Percentiles rank a stretch among this genome's conserved stretches.
Conservation (phyloP, 805 yeast species). For the Phaffomyces thermotolerans region DNA sequence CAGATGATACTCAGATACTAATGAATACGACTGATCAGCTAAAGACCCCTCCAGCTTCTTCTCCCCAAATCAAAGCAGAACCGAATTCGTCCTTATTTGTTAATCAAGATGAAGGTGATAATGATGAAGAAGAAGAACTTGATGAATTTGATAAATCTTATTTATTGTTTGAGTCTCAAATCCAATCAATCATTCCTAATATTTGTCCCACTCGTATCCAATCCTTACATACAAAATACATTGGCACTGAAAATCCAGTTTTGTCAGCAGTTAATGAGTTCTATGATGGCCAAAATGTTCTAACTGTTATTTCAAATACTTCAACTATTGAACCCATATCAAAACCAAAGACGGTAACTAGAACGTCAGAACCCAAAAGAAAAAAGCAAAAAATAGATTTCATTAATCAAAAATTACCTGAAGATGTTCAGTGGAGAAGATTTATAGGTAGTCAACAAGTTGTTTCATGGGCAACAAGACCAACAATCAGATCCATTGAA, state of each 20-base stretch:
- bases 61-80: no score
- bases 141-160: conserved; percentile 14
- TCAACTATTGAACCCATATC: not conserved
- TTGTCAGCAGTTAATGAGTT: conserved; percentile 34
- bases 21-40: no score
- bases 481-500: conserved; percentile 40
- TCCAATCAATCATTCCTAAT: conserved; percentile 30
- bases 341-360: not conserved
- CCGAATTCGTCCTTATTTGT: no score
- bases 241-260: conserved; percentile 23
- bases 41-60: no score
- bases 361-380: not conserved
- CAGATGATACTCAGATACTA: conserved; percentile 1
- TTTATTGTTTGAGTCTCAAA: conserved; percentile 24
- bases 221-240: conserved; percentile 24
- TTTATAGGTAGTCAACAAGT: conserved; percentile 56
- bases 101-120: not conserved
- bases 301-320: not conserved
- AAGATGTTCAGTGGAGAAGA: conserved; percentile 28
- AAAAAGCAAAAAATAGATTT: not conserved
- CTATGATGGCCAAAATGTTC: conserved; percentile 23
- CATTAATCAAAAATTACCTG: conserved; percentile 8
- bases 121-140: not conserved
- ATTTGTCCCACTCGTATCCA: conserved; percentile 19
- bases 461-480: conserved; percentile 68